Percentiles rank a stretch among this genome's conserved stretches.
Evolutionary conservation across 2,329 filamentous ascomycete genomes (phyloP).

Genomic region (Apiospora rasikravindrae): DNA sequence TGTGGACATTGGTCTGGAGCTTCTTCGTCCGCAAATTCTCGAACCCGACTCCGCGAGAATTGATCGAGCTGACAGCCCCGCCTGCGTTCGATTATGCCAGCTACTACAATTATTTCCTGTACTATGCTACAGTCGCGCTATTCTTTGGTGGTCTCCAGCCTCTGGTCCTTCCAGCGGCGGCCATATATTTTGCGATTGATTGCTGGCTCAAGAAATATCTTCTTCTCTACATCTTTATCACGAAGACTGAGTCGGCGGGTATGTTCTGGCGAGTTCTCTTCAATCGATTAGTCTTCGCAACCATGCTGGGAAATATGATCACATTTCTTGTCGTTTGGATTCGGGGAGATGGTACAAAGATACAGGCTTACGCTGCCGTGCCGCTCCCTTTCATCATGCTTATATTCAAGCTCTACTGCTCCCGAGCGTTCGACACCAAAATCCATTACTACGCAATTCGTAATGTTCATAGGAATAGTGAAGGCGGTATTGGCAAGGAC

Average conservation of each 20-base stretch:
- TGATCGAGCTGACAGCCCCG: slow-evolving; percentile 92
- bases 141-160: slow-evolving; percentile 87
- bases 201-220: slow-evolving; percentile 94
- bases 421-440: slow-evolving; percentile 74
- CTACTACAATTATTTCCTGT: slow-evolving; percentile 98
- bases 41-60: slow-evolving; percentile 81
- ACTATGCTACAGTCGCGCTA: slow-evolving; percentile 87
- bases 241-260: slow-evolving; percentile 94
- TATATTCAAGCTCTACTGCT: slow-evolving; percentile 87
- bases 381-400: slow-evolving; percentile 81
- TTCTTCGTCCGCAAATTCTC: slow-evolving; percentile 86
- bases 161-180: slow-evolving; percentile 82
- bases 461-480: slow-evolving; percentile 54
- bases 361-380: slow-evolving; percentile 68
- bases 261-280: slow-evolving; percentile 90
- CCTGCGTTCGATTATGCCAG: slow-evolving; percentile 92
- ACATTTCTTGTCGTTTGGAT: slow-evolving; percentile 78
- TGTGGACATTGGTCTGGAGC: slow-evolving; percentile 82
- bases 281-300: slow-evolving; percentile 88
- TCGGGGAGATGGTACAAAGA: slow-evolving; percentile 64
- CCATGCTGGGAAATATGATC: slow-evolving; percentile 78
- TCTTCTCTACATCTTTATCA: slow-evolving; percentile 91
- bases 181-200: slow-evolving; percentile 88
- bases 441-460: slow-evolving; percentile 80
- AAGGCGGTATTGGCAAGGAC: slow-evolving; percentile 56